Percentiles rank a stretch among this genome's conserved stretches.
Evolutionary conservation across 768 basidiomycete genomes (phyloP).

Genomic region (Trametes villosa): DNA sequence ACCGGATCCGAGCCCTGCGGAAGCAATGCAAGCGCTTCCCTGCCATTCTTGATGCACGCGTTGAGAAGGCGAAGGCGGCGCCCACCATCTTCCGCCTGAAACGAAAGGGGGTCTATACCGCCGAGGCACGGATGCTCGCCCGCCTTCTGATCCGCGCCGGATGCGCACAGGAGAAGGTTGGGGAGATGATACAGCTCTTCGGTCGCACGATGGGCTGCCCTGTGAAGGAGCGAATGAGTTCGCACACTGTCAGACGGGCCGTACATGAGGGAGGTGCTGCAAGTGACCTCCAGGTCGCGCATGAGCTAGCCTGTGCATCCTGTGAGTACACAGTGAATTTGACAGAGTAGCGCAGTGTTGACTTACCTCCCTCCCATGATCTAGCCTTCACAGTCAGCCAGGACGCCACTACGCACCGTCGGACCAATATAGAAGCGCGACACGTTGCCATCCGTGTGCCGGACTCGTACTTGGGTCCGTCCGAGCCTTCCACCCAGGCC

Average conservation of each 20-base stretch:
- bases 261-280: slow-evolving; percentile 28
- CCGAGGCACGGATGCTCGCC: not conserved
- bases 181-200: not conserved
- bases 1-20: not conserved
- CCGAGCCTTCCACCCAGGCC: no score
- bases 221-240: slow-evolving; percentile 16
- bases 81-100: not conserved
- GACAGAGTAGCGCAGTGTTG: no score
- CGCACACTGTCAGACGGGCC: slow-evolving; percentile 21
- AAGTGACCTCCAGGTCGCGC: slow-evolving; percentile 28
- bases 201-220: not conserved
- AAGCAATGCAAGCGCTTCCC: not conserved
- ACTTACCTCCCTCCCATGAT: no score
- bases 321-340: no score
- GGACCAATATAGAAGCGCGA: not conserved
- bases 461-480: no score
- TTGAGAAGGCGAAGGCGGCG: not conserved
- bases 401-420: not conserved
- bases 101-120: not conserved
- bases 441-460: not conserved
- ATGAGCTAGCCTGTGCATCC: slow-evolving; percentile 5
- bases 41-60: not conserved
- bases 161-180: not conserved
- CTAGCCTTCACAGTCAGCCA: not conserved
- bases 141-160: not conserved